Evolutionary conservation across 2,329 filamentous ascomycete species (phyloP), one percentile per base, ranked within the genome.

Genomic region (Colletotrichum paranaense): DNA sequence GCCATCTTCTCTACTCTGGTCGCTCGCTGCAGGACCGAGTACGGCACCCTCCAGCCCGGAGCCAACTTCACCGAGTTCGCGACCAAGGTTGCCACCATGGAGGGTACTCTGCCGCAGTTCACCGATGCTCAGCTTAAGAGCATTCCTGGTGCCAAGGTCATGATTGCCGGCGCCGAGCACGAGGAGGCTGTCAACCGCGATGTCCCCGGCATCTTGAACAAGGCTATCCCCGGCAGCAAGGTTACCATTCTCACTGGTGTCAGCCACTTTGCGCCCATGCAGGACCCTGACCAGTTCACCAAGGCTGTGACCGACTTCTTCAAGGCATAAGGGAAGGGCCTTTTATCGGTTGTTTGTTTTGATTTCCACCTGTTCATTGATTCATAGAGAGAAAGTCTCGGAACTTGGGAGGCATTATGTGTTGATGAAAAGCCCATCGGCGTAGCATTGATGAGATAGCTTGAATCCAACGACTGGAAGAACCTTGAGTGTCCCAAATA

Each of bases 221-320:
- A 73, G 12, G 79, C 81, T 38, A 84, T 85, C 60, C 74, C 76
- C n/a, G 81, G 81, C 3, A 86, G 84, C 69, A 77, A 78, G 65
- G 67, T 83, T 57, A 76, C 79, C 49, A 83, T 81, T 8, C 74
- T 86, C 72, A 78, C 72, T 1, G 80, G 78, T 1, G 84, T 85
- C 6, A 85, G 84, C 72, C 84, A 86, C 72, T 86, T 86, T 75
- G 84, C 83, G 46, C 84, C 84, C 1, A 42, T 85, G 19, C 84
- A 86, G 74, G 80, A 85, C 74, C 82, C 84, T 3, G 77, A 75
- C 2, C 78, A 81, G 73, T 83, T 83, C 62, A 78, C 81, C 2
- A 69, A 74, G 14, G 80, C 80, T 24, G 76, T 83, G 6, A 73
- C 78, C 73, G 71, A 76, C 28, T 83, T 81, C 52, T 76, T 82